Base-by-base conservation (phyloP, 2,329 filamentous ascomycete species). In the Nigrospora oryzae region DNA sequence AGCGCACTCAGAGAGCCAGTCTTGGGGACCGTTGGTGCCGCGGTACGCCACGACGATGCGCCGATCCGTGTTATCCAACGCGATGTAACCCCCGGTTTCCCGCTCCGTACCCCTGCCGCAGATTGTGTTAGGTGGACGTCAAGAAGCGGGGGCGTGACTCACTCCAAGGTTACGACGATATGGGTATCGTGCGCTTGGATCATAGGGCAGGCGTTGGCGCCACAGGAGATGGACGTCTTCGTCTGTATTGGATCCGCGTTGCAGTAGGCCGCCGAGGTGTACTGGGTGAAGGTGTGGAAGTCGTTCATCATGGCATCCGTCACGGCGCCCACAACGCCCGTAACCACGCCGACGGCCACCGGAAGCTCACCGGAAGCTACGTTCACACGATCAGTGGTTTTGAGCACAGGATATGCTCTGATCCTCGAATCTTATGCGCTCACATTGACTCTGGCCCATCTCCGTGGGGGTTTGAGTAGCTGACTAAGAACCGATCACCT, bases 191-290 rank as follows among this genome's bases (percentile, higher is more conserved):
- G 44, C 11, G 40, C 28, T 40, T 55, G 45, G 6, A 58, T 38
- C 5, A 39, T 23, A n/a, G 51, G 43, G 38, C 56, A 58, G 19
- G 44, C 48, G 28, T 51, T 43, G 12, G 40, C 42, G 12, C 38
- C 36, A 40, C 56, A 57, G 4, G 47, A 34, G 8, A 57, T 34
- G 30, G 33, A 34, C 11, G 45, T 40, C 14, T 41, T 43, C 3
- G 49, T 46, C 12, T 43, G 40, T 0, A 49, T 36, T 17, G 44
- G 43, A 17, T 48, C 50, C 15, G 49, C 43, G 44, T 56, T 53
- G 43, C 55, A 58, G 33, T 59, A 59, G 4, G 53, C 47, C 12
- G 55, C 53, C 12, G 49, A 40, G 4, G 53, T 51, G 35, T 51
- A 52, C 42, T 57, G 48, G 6, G 54, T 46, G 28, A 55, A 52